Conservation (phyloP, 2,329 filamentous ascomycete species). For the Epichloe uncinata region DNA sequence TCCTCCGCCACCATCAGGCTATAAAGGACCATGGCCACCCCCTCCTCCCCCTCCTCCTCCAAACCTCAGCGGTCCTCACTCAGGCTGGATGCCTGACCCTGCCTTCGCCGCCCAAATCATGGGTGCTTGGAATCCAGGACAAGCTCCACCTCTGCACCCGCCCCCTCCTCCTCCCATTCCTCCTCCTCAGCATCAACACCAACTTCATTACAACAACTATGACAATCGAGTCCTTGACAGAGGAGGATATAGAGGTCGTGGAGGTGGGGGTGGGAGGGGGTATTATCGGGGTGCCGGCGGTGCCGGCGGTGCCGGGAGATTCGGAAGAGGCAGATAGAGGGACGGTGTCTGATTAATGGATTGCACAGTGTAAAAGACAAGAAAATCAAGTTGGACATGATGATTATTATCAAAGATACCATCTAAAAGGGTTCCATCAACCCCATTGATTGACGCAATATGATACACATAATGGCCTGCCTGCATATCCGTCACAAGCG, state of each 20-base stretch:
- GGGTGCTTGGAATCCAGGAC: constrained; percentile 13
- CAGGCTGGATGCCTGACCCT: constrained; percentile 17
- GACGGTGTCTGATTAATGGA: not conserved
- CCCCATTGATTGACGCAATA: no score
- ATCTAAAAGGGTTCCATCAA: no score
- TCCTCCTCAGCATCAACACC: constrained; percentile 2
- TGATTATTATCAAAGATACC: no score
- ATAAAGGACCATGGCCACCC: constrained; percentile 29
- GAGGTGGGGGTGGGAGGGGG: constrained; percentile 7
- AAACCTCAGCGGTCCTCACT: not conserved
- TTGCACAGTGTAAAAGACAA: not conserved
- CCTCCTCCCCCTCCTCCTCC: constrained; percentile 15
- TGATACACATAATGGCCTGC: not conserved
- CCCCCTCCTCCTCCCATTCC: constrained; percentile 3
- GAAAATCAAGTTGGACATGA: not conserved
- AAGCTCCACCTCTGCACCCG: constrained; percentile 10
- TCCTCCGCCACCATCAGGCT: constrained; percentile 25
- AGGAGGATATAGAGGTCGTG: constrained; percentile 14
- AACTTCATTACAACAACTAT: constrained; percentile 11
- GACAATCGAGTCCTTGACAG: constrained; percentile 18
- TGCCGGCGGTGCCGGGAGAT: not conserved
- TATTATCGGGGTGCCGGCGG: not conserved
- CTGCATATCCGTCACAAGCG: not conserved
- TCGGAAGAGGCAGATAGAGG: not conserved
- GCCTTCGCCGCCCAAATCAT: constrained; percentile 15